Percentiles rank a stretch among this genome's conserved stretches.
Conservation (phyloP, 2,329 filamentous ascomycete genomes). For the Pezicula radicicola region DNA sequence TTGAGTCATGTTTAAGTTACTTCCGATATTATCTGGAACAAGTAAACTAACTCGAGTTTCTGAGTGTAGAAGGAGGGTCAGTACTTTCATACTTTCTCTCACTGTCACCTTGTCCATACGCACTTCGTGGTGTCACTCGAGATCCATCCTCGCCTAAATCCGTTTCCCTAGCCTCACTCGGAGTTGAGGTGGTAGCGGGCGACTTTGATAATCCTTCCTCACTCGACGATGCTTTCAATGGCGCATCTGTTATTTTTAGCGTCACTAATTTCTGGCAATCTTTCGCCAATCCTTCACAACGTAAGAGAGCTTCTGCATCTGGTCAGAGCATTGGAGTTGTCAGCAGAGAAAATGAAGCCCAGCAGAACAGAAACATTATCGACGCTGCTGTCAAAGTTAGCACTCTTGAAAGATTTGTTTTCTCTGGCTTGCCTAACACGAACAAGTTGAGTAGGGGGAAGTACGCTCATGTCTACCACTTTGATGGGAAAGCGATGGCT, state of each 20-base stretch:
- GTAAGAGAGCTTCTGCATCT: neutral
- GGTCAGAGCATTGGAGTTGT: neutral
- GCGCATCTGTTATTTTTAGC: conserved; percentile 3
- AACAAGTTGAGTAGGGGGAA: conserved; percentile 36
- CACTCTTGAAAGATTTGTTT: conserved; percentile 34
- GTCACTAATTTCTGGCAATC: conserved; percentile 12
- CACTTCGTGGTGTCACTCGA: conserved; percentile 44
- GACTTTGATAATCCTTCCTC: conserved; percentile 24
- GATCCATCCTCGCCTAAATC: conserved; percentile 37
- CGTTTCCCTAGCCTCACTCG: conserved; percentile 32
- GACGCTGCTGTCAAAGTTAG: conserved; percentile 30
- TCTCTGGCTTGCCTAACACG: conserved; percentile 34
- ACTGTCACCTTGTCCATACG: conserved; percentile 30
- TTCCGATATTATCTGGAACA: too few species aligned
- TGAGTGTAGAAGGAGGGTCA: conserved; percentile 33
- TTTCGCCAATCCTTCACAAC: conserved; percentile 6
- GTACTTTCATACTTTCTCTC: conserved; percentile 39
- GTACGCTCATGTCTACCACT: conserved; percentile 36
- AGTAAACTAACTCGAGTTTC: too few species aligned
- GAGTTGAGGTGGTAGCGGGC: conserved; percentile 37
- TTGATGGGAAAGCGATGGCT: conserved; percentile 36
- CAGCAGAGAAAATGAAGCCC: conserved; percentile 24
- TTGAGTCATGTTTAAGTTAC: too few species aligned
- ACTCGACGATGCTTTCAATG: conserved; percentile 23
- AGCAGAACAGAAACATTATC: conserved; percentile 32